A percentile compares a stretch with the other conserved stretches of the same genome.
phyloP scores from a whole-genome alignment of 306 rosid species.

The Nissolia schottii region DNA sequence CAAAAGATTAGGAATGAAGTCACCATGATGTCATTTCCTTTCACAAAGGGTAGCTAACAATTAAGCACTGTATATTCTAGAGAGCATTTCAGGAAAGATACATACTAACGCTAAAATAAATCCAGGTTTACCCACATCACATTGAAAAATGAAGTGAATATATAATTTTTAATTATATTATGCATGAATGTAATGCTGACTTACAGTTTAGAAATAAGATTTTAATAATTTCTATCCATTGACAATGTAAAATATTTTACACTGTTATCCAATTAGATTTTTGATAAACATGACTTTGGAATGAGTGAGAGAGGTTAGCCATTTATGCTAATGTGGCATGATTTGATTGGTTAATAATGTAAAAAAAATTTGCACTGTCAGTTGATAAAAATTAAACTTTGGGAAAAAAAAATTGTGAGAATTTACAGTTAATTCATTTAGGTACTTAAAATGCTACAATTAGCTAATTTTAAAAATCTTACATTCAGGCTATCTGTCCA shows the following conservation, averaged over 20 bases:
- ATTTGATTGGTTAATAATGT: no score
- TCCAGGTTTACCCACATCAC: neutral
- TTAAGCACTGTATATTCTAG: neutral
- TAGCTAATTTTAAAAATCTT: no score
- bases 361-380: no score
- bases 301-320: no score
- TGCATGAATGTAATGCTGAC: neutral
- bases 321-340: no score
- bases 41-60: slow-evolving; percentile 2
- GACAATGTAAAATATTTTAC: no score
- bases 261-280: no score
- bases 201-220: neutral
- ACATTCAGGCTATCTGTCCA: neutral
- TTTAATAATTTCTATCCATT: no score
- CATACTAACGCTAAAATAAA: neutral
- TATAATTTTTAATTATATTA: neutral
- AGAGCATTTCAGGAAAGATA: neutral
- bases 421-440: neutral
- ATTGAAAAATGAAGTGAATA: neutral
- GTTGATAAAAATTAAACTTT: no score
- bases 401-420: no score
- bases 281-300: no score
- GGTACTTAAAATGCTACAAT: no score
- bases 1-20: neutral
- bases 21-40: neutral